These are phyloP conservation scores for Ogataea ganodermae DNA, from an alignment of 805 yeast genomes.

Conservation along the genomic window DNA sequence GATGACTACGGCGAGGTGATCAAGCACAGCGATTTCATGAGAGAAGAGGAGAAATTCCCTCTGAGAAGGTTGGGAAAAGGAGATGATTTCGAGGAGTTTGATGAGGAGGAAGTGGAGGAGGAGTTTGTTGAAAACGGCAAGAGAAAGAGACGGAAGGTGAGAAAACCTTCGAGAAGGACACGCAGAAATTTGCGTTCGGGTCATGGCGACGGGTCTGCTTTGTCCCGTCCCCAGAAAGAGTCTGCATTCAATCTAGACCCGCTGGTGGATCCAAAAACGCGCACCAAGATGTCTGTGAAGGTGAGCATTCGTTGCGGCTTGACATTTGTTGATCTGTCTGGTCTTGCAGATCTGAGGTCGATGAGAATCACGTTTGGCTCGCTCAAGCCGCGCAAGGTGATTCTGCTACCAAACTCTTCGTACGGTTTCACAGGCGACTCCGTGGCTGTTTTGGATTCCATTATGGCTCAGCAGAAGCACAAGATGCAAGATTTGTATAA, in stretches of 20 bases:
- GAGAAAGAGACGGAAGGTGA: slow-evolving; percentile 23
- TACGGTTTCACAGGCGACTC: slow-evolving; percentile 27
- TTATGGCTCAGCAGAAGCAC: slow-evolving; percentile 23
- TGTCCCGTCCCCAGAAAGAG: slow-evolving; percentile 17
- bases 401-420: slow-evolving; percentile 42
- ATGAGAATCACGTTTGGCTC: slow-evolving; percentile 73
- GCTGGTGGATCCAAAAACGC: slow-evolving; percentile 24
- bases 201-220: slow-evolving; percentile 10
- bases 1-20: slow-evolving; percentile 91
- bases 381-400: slow-evolving; percentile 72
- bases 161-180: slow-evolving; percentile 30
- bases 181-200: slow-evolving; percentile 33
- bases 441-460: slow-evolving; percentile 23
- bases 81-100: slow-evolving; percentile 25
- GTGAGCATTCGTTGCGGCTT: slow-evolving; percentile 67
- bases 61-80: slow-evolving; percentile 31
- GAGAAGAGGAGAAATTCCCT: slow-evolving; percentile 49
- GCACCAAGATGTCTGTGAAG: slow-evolving; percentile 10
- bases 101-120: slow-evolving; percentile 28
- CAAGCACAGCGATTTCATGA: slow-evolving; percentile 61
- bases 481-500: slow-evolving; percentile 20
- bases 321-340: slow-evolving; percentile 77
- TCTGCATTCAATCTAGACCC: slow-evolving; percentile 29
- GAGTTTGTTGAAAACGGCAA: slow-evolving; percentile 25
- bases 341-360: slow-evolving; percentile 83